These are phyloP conservation scores for Ceratobasidium papillatum DNA, from an alignment of 1,284 basidiomycete genomes.

Conservation along the genomic window DNA sequence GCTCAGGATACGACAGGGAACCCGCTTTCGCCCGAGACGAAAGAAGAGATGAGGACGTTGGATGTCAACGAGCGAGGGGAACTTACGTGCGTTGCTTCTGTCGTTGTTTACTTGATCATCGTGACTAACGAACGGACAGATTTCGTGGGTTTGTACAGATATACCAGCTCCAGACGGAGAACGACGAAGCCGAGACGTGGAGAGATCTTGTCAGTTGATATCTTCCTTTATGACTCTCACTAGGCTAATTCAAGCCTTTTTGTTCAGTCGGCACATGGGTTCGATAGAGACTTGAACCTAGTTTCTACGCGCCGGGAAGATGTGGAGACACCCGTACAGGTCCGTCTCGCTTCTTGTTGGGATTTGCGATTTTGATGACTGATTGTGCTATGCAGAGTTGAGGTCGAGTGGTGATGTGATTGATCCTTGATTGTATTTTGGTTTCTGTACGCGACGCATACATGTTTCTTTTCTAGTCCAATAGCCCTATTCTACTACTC, in stretches of 20 bases:
- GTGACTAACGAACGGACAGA: conserved; percentile 52
- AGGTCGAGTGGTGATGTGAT: not conserved
- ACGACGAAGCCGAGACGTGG: conserved; percentile 84
- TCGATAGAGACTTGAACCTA: conserved; percentile 69
- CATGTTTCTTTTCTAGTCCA: not conserved
- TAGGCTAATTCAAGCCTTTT: conserved; percentile 39
- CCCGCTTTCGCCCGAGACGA: conserved; percentile 76
- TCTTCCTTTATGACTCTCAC: not conserved
- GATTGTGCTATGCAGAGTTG: conserved; percentile 7
- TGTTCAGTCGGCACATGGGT: conserved; percentile 72
- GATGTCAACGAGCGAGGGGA: conserved; percentile 75
- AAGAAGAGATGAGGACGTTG: conserved; percentile 75
- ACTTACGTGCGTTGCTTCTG: conserved; percentile 68
- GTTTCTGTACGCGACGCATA: not conserved
- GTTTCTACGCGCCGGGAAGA: conserved; percentile 69
- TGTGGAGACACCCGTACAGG: conserved; percentile 45
- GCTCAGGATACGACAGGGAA: conserved; percentile 78
- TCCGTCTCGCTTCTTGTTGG: not conserved
- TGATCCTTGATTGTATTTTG: not conserved
- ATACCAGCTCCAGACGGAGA: conserved; percentile 81
- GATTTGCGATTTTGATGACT: conserved; percentile 7
- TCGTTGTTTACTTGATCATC: not conserved
- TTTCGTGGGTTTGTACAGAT: conserved; percentile 81
- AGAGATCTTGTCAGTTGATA: conserved; percentile 66
- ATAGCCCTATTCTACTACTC: not conserved